Base-by-base conservation (phyloP, 2,329 filamentous ascomycete genomes). In the Corinectria fuckeliana region DNA sequence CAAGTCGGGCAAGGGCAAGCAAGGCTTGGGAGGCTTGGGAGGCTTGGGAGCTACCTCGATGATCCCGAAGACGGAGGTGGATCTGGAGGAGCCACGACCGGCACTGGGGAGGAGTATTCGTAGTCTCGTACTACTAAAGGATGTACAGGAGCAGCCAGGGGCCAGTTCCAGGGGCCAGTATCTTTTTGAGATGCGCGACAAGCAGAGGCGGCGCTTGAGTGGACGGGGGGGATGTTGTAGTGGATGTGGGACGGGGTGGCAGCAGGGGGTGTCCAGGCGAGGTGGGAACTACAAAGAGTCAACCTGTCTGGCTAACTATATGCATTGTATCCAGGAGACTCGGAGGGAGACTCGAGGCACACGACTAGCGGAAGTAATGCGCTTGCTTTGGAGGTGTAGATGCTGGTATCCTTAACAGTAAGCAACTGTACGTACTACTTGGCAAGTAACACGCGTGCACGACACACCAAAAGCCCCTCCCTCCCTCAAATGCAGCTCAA, bases 41-140 rank as follows among this genome's bases (percentile, higher is more conserved):
- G n/a, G n/a, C n/a, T n/a, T 58, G 25, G 48, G 30, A 48, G 55
- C 55, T 52, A 51, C 47, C 42, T 25, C 38, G 49, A 52, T 49
- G 30, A 26, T n/a, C 34, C 49, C 56, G 23, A 23, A 36, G 48
- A 32, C 30, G 30, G 47, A 48, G 30, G 55, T 57, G 55, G 55
- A 57, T 25, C 41, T 57, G 25, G 42, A 45, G 42, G 25, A 45
- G 42, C 25, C n/a, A 30, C 25, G 48, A 23, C 32, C 50, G 39
- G 30, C 18, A 45, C n/a, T 45, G 25, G n/a, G 28, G 42, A 16
- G 42, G 41, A 57, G 55, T 51, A 36, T 14, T 14, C 11, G 26
- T 32, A 3, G 30, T 32, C n/a, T n/a, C n/a, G n/a, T n/a, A n/a
- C n/a, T n/a, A n/a, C n/a, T n/a, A n/a, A n/a, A n/a, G n/a, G n/a